Base-by-base conservation (phyloP, 257 asterid species). In the Dorcoceras hygrometricum region DNA sequence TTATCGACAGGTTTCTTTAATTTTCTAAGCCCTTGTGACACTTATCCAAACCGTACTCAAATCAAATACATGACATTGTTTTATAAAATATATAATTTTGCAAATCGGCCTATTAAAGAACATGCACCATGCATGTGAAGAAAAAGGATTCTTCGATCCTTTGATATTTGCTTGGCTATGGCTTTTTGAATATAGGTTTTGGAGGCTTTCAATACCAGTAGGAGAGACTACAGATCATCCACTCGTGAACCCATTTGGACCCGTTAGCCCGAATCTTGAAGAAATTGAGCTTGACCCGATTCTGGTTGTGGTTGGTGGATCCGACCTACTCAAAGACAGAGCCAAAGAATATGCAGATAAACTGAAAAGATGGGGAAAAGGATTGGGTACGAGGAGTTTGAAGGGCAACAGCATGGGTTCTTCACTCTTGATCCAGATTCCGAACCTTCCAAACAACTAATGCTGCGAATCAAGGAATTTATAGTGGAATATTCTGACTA, bases 381-480 rank as follows among this genome's bases (percentile, higher is more conserved):
- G 28, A 74, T 84, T 57, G 88, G 84, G 43, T 88, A 80, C 73
- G 85, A 69, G 55, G 93, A 86, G 74, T 86, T 88, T 76, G 87
- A 88, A 79, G 96, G 93, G 46, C 87, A 88, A 50, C 87, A 86
- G 48, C 96, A 88, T 77, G 93, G 93, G 10, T 88, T 88, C 76
- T 88, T 86, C 79, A 84, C 93, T 62, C 73, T 84, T 8, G 0
- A 77, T 68, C 93, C 93, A 12, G 62, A 80, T 50, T 81, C 96
- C 32, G 57, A 75, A 22, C 78, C 86, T 63, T 56, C 90, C 8
- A 70, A 67, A 23, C 64, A 76, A 31, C 67, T 88, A 43, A 84
- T 88, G 89, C 27, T 65, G 5, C 23, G 71, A 39, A 82, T 88
- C 71, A 82, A 86, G 14, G 62, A 70, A 43, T 86, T 88, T 28